These are phyloP conservation scores for Chlorella sp. DNA, from an alignment of 139 green algal species.

Conservation along the genomic window DNA sequence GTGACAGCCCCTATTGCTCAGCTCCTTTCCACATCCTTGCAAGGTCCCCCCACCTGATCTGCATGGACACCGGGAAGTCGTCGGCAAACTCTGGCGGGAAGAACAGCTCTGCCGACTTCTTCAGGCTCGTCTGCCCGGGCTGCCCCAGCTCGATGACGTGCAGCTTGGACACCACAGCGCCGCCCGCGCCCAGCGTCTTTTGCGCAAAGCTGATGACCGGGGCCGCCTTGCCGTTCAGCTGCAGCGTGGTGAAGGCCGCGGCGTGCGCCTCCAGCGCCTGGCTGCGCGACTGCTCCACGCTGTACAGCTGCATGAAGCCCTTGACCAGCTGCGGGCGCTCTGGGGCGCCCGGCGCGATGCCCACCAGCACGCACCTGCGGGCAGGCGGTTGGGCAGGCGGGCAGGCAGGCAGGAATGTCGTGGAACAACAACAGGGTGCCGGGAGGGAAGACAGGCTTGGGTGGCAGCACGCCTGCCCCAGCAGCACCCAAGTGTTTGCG, in stretches of 20 bases:
- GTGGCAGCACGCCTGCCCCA: too few species aligned
- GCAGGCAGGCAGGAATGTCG: too few species aligned
- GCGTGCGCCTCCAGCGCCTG: slow-evolving; percentile 98
- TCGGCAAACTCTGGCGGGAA: slow-evolving; percentile 99
- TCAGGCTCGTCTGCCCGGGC: slow-evolving; percentile 67
- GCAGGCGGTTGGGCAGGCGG: too few species aligned
- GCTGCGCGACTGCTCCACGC: slow-evolving; percentile 93
- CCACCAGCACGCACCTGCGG: slow-evolving; percentile 81
- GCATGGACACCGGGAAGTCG: slow-evolving; percentile 98
- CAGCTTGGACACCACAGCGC: slow-evolving; percentile 87
- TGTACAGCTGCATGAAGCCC: slow-evolving; percentile 99
- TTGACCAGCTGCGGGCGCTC: slow-evolving; percentile 96
- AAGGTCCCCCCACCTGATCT: slow-evolving; percentile 57
- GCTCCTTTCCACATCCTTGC: too few species aligned
- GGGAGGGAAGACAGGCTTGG: too few species aligned
- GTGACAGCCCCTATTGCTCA: too few species aligned
- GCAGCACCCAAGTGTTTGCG: too few species aligned
- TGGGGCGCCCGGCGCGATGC: slow-evolving; percentile 93
- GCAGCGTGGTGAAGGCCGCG: slow-evolving; percentile 91
- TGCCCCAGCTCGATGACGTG: slow-evolving; percentile 98
- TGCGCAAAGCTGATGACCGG: slow-evolving; percentile 96
- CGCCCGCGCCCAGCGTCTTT: slow-evolving; percentile 83
- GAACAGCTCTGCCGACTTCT: slow-evolving; percentile 97
- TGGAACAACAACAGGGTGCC: too few species aligned
- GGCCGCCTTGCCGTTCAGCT: slow-evolving; percentile 70